A percentile compares a stretch with the other conserved stretches of the same genome.
These are phyloP conservation scores for Aspergillus avenaceus DNA, from an alignment of 495 filamentous ascomycete genomes.

Conservation along the genomic window DNA sequence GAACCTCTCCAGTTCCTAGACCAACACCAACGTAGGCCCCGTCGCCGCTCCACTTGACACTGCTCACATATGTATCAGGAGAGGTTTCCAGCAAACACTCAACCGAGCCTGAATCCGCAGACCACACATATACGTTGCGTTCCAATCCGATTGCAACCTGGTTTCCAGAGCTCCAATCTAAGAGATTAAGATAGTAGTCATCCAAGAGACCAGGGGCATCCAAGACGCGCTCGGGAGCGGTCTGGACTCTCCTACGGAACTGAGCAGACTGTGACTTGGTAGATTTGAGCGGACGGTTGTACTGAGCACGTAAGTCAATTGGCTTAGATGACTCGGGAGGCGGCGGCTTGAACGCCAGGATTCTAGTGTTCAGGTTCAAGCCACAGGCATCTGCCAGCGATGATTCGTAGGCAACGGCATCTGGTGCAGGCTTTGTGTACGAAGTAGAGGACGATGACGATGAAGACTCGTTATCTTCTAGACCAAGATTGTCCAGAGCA, in stretches of 20 bases:
- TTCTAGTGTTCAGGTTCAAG: slow-evolving; percentile 87
- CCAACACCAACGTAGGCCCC: slow-evolving; percentile 96
- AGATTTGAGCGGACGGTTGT: slow-evolving; percentile 90
- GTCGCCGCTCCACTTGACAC: slow-evolving; percentile 97
- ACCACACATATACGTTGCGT: slow-evolving; percentile 97
- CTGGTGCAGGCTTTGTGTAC: slow-evolving; percentile 77
- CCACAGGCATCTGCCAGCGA: slow-evolving; percentile 89
- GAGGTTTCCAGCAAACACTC: slow-evolving; percentile 79
- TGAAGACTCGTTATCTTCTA: slow-evolving; percentile 58
- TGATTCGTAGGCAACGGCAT: slow-evolving; percentile 86
- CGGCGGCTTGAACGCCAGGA: slow-evolving; percentile 97
- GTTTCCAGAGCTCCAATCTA: slow-evolving; percentile 97
- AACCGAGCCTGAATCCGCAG: slow-evolving; percentile 88
- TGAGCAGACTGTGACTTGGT: slow-evolving; percentile 69
- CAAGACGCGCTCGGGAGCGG: slow-evolving; percentile 93
- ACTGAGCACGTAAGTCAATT: slow-evolving; percentile 93
- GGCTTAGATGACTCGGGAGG: slow-evolving; percentile 96
- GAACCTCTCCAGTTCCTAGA: slow-evolving; percentile 90
- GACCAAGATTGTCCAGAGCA: slow-evolving; percentile 71
- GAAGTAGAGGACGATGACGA: slow-evolving; percentile 20
- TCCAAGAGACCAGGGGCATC: slow-evolving; percentile 94
- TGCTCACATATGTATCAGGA: slow-evolving; percentile 92
- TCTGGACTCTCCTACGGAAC: slow-evolving; percentile 84
- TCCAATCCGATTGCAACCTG: slow-evolving; percentile 97
- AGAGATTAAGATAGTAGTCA: slow-evolving; percentile 97